Base-by-base conservation (phyloP, 371 early-diverging fungal species). In the Mortierella sp. region DNA sequence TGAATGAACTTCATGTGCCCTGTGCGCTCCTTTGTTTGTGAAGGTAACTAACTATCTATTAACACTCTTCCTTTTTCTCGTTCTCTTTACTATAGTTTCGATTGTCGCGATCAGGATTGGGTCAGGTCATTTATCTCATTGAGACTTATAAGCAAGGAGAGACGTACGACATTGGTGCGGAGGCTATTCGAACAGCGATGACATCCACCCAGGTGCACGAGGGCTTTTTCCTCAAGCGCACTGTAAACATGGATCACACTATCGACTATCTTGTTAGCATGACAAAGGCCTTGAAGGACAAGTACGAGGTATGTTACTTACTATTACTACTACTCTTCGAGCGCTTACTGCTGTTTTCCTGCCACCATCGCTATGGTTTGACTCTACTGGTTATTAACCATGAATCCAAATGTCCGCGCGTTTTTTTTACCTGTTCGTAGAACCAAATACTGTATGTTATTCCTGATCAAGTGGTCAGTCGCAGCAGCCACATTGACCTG, bases 71-170 rank as follows among this genome's bases (percentile, higher is more conserved):
- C 13, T 37, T 26, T 2, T 41, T 31, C 31, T 52, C 44, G 3
- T 44, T 66, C 10, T 29, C 14, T 47, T 40, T 34, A 47, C n/a
- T 39, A 13, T 82, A 94, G 92, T 88, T 91, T 74, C 93, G 98
- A 5, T 86, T 97, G 14, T 79, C 86, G 37, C 81, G 86, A 24
- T 90, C 95, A 8, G 96, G 95, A 2, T 75, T 95, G 4, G 76
- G 85, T 7, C 89, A 96, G 66, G 87, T 96, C 10, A 90, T 95
- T 26, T 98, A 98, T 73, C 85, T 98, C 9, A 86, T 98, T 2
- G 99, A 98, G 85, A 95, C 94, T 41, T 88, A 89, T 50, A 90
- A 80, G 43, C 75, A 77, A 7, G 90, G 89, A 37, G 91, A 87
- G 37, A 83, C 86, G 0, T 85, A 86, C 1, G 74, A 82, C 1